Percentiles rank a stretch among this genome's conserved stretches.
Conservation (phyloP, 768 basidiomycete species). For the Pisolithus orientalis region DNA sequence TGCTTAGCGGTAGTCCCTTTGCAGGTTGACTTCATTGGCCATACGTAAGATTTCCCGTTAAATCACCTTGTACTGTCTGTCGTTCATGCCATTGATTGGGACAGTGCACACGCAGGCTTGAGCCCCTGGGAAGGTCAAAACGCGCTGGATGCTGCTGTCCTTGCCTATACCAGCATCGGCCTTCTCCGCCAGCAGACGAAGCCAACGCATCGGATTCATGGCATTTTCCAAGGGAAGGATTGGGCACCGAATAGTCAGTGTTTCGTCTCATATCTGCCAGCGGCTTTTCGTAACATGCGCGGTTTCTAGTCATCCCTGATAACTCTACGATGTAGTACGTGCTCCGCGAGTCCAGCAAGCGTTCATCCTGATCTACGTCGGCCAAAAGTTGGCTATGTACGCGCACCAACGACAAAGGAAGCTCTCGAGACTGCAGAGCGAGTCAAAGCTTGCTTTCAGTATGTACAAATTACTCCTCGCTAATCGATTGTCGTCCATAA, state of each 20-base stretch:
- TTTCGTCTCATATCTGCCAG: not conserved
- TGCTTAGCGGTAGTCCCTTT: slow-evolving; percentile 59
- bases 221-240: slow-evolving; percentile 68
- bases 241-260: slow-evolving; percentile 67
- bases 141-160: slow-evolving; percentile 78
- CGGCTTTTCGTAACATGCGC: not conserved
- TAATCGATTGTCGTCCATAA: not conserved
- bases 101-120: slow-evolving; percentile 69
- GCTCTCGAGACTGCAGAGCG: slow-evolving; percentile 51
- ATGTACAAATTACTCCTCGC: slow-evolving; percentile 14
- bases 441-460: slow-evolving; percentile 71
- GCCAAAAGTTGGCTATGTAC: slow-evolving; percentile 56
- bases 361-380: not conserved
- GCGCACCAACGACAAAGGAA: slow-evolving; percentile 63
- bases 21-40: slow-evolving; percentile 62
- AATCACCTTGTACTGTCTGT: not conserved
- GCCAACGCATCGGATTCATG: slow-evolving; percentile 75
- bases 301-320: slow-evolving; percentile 67
- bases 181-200: slow-evolving; percentile 76
- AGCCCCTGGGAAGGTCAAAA: slow-evolving; percentile 85
- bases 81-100: not conserved
- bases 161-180: slow-evolving; percentile 75
- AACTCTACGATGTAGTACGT: slow-evolving; percentile 65
- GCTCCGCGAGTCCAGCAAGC: not conserved
- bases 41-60: slow-evolving; percentile 43